These are phyloP conservation scores for Serendipita vermifera DNA, from an alignment of 768 basidiomycete species.

Conservation along the genomic window DNA sequence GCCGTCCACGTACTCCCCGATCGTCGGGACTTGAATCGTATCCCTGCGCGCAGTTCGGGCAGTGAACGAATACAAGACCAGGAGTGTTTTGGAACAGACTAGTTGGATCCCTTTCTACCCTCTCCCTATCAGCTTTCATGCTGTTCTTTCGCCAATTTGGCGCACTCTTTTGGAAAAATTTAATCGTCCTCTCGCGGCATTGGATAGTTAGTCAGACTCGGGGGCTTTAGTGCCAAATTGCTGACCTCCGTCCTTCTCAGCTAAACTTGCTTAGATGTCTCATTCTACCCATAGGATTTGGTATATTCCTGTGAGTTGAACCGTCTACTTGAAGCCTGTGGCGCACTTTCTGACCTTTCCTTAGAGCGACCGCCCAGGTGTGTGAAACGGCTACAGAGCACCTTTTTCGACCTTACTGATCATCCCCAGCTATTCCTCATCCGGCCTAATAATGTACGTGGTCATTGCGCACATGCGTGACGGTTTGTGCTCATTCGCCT, in stretches of 20 bases:
- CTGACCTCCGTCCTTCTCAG: not conserved
- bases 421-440: conserved; percentile 16
- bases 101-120: not conserved
- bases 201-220: conserved; percentile 36
- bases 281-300: conserved; percentile 20
- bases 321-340: not conserved
- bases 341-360: not conserved
- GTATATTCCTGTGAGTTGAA: conserved; percentile 18
- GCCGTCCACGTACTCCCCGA: not conserved
- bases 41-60: too few relatives aligned
- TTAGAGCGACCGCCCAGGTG: not conserved
- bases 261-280: conserved; percentile 21
- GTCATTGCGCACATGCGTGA: not conserved
- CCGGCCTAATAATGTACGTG: conserved; percentile 13
- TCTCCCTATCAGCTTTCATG: not conserved
- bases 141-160: conserved; percentile 50
- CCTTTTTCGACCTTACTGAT: conserved; percentile 3
- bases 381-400: not conserved
- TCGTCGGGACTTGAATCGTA: too few relatives aligned
- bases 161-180: conserved; percentile 57
- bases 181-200: conserved; percentile 56
- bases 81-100: too few relatives aligned
- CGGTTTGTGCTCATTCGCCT: conserved; percentile 15
- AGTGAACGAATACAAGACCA: too few relatives aligned
- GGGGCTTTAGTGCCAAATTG: not conserved